Evolutionary conservation across 305 asterid species (phyloP).

Genomic region (Fraxinus floribunda): DNA sequence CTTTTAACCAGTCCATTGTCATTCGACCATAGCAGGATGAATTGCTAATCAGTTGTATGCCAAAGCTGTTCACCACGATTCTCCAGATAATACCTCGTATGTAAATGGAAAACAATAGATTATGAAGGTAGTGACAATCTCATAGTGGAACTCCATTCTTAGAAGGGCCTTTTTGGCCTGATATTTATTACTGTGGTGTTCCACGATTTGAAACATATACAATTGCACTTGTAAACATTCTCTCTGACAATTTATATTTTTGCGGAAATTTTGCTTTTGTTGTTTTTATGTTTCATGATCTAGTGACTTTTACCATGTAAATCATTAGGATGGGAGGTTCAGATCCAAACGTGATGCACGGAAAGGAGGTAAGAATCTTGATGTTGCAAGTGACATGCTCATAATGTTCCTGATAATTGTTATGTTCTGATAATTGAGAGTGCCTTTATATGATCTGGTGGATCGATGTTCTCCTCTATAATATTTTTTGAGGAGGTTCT

Average conservation of each 20-base stretch:
- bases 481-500: constrained; percentile 6
- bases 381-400: constrained; percentile 20
- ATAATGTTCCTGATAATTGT: constrained; percentile 1
- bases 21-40: not conserved
- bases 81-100: not conserved
- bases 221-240: not conserved
- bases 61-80: not conserved
- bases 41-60: not conserved
- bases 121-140: not conserved
- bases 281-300: constrained; percentile 23
- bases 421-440: not conserved
- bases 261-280: constrained; percentile 17
- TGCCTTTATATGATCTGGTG: constrained; percentile 4
- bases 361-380: constrained; percentile 75
- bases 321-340: constrained; percentile 89
- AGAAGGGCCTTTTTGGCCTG: not conserved
- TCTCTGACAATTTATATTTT: constrained; percentile 11
- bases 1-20: not conserved
- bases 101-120: not conserved
- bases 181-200: not conserved
- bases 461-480: not conserved
- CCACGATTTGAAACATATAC: not conserved
- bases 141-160: not conserved
- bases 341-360: constrained; percentile 95
- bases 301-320: constrained; percentile 41